phyloP scores from a whole-genome alignment of 2,329 filamentous ascomycete species.

The Diplocarpon mali region DNA sequence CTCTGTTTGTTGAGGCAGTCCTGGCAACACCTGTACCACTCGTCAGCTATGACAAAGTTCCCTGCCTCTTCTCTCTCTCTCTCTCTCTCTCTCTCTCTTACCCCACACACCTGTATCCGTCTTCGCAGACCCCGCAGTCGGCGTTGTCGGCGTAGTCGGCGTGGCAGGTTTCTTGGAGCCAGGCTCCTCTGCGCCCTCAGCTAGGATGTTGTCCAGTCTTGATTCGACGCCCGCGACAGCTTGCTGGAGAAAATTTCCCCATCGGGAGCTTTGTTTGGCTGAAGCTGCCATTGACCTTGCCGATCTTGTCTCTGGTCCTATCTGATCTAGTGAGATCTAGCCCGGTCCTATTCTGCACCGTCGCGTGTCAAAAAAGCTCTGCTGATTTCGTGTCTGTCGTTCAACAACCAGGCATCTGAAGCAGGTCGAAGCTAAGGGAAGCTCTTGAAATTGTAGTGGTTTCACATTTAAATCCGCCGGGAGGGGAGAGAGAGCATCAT shows the following conservation, averaged over 20 bases:
- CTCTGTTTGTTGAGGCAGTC: slow-evolving; percentile 49
- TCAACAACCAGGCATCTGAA: too few relatives aligned
- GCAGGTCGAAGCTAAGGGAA: too few relatives aligned
- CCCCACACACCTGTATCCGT: slow-evolving; percentile 26
- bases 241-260: slow-evolving; percentile 75
- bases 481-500: too few relatives aligned
- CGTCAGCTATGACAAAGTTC: neutral
- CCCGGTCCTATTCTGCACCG: too few relatives aligned
- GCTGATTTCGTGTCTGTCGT: too few relatives aligned
- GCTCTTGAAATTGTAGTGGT: too few relatives aligned
- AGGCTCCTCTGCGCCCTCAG: slow-evolving; percentile 54
- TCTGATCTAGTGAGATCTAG: too few relatives aligned
- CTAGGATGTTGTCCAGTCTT: slow-evolving; percentile 79
- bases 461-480: too few relatives aligned
- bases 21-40: slow-evolving; percentile 40
- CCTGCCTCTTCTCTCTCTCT: neutral
- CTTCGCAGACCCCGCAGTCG: slow-evolving; percentile 27
- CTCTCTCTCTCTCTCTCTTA: too few relatives aligned
- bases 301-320: neutral
- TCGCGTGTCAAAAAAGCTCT: too few relatives aligned
- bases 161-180: slow-evolving; percentile 29
- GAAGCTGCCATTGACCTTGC: slow-evolving; percentile 23
- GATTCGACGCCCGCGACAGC: slow-evolving; percentile 92
- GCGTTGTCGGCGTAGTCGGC: slow-evolving; percentile 26
- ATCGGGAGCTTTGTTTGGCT: slow-evolving; percentile 44